Conservation (phyloP, 2,329 filamentous ascomycete species). For the Cryphonectria nitschkei region DNA sequence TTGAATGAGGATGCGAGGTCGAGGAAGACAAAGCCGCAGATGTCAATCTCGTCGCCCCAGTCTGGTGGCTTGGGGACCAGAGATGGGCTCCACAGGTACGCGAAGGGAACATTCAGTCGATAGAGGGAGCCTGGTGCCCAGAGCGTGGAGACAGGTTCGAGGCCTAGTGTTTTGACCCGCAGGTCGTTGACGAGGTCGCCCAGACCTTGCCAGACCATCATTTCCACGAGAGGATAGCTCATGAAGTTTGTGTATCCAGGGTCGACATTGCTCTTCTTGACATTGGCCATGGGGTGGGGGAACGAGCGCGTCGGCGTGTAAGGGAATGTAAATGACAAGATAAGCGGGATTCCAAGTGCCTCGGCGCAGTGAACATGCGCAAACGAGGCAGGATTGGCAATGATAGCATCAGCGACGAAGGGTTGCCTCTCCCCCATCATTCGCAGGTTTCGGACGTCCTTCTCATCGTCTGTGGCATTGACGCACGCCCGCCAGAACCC, state of each 20-base stretch:
- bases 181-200: conserved; percentile 80
- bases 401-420: conserved; percentile 78
- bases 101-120: conserved; percentile 74
- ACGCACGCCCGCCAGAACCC: conserved; percentile 82
- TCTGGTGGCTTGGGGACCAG: conserved; percentile 69
- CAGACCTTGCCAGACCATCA: conserved; percentile 90
- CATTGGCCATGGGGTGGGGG: conserved; percentile 76
- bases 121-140: conserved; percentile 78
- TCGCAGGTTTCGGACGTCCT: conserved; percentile 61
- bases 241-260: conserved; percentile 78
- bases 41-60: conserved; percentile 71
- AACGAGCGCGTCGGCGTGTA: conserved; percentile 77
- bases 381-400: conserved; percentile 80
- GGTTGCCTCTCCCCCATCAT: conserved; percentile 66
- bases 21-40: conserved; percentile 79
- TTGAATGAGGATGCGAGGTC: conserved; percentile 66
- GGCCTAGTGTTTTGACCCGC: conserved; percentile 66
- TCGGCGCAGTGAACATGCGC: conserved; percentile 81
- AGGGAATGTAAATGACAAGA: conserved; percentile 89
- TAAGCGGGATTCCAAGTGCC: conserved; percentile 74
- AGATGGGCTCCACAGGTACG: conserved; percentile 72
- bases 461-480: conserved; percentile 71
- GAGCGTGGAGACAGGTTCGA: conserved; percentile 75
- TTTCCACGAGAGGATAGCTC: conserved; percentile 78
- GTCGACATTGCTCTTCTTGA: conserved; percentile 74